Evolutionary conservation across 345 rosid species (phyloP).

Genomic region (Hibiscus tridactylites): DNA sequence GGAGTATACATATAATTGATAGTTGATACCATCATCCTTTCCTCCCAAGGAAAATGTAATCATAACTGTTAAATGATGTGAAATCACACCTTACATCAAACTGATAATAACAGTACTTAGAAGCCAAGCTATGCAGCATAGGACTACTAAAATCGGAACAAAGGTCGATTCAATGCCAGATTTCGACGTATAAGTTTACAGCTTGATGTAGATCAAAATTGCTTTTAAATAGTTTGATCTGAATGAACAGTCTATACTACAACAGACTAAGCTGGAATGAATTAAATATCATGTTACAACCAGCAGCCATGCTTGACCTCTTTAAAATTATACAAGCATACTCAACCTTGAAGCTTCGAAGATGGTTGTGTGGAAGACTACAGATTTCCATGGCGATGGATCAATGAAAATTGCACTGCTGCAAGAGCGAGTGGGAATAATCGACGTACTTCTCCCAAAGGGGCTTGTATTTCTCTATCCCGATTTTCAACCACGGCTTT

Average conservation of each 20-base stretch:
- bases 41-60: too few relatives aligned
- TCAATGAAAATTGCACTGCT: constrained; percentile 87
- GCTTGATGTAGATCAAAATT: neutral
- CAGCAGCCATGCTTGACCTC: constrained; percentile 36
- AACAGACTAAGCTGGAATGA: constrained; percentile 22
- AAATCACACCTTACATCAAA: too few relatives aligned
- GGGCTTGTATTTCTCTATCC: constrained; percentile 88
- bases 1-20: too few relatives aligned
- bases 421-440: constrained; percentile 68
- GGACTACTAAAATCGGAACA: neutral
- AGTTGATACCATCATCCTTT: too few relatives aligned
- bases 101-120: too few relatives aligned
- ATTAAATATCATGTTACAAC: constrained; percentile 21
- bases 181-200: neutral
- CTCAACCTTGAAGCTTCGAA: constrained; percentile 11
- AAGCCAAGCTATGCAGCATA: neutral
- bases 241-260: constrained; percentile 22
- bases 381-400: constrained; percentile 13
- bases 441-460: constrained; percentile 90
- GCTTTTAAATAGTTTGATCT: constrained; percentile 11
- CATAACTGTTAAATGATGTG: too few relatives aligned
- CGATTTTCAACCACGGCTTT: constrained; percentile 97
- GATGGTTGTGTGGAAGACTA: constrained; percentile 4
- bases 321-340: constrained; percentile 36
- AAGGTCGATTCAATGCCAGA: neutral